These are phyloP conservation scores for Blastobotrys chiropterorum DNA, from an alignment of 805 yeast genomes.

Conservation along the genomic window DNA sequence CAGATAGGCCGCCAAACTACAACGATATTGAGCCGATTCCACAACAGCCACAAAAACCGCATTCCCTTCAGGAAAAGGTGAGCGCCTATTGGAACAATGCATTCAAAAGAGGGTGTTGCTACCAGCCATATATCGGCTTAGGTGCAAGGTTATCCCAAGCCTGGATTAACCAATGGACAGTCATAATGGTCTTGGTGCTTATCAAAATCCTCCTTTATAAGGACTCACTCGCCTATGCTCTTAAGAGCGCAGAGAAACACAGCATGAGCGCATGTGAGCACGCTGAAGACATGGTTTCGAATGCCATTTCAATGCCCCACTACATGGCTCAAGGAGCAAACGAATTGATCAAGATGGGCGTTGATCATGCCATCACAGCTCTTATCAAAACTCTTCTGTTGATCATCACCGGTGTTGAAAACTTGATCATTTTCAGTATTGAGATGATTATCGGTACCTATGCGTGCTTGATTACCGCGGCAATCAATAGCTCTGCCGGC, in stretches of 20 bases:
- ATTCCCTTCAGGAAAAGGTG: neutral
- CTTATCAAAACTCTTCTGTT: constrained; percentile 40
- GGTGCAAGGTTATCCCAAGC: constrained; percentile 31
- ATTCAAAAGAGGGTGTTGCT: neutral
- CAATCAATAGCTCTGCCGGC: constrained; percentile 64
- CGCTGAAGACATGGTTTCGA: constrained; percentile 36
- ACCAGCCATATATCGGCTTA: constrained; percentile 15
- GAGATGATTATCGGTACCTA: constrained; percentile 81
- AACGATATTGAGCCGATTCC: neutral
- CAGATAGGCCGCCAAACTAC: neutral
- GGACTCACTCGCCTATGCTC: constrained; percentile 37
- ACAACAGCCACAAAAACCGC: neutral
- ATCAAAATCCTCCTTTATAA: constrained; percentile 58
- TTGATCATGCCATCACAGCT: constrained; percentile 45
- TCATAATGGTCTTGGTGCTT: constrained; percentile 48
- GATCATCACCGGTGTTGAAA: constrained; percentile 51
- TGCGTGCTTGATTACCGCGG: constrained; percentile 71
- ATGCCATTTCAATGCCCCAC: constrained; percentile 45
- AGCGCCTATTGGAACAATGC: neutral
- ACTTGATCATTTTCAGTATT: constrained; percentile 54
- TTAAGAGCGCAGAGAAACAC: constrained; percentile 36
- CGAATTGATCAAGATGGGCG: constrained; percentile 39
- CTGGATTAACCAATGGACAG: constrained; percentile 53
- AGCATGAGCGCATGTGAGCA: constrained; percentile 42
- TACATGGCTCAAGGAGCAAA: constrained; percentile 53